These are phyloP conservation scores for Pleurotus platypus DNA, from an alignment of 768 basidiomycete genomes.

Conservation along the genomic window DNA sequence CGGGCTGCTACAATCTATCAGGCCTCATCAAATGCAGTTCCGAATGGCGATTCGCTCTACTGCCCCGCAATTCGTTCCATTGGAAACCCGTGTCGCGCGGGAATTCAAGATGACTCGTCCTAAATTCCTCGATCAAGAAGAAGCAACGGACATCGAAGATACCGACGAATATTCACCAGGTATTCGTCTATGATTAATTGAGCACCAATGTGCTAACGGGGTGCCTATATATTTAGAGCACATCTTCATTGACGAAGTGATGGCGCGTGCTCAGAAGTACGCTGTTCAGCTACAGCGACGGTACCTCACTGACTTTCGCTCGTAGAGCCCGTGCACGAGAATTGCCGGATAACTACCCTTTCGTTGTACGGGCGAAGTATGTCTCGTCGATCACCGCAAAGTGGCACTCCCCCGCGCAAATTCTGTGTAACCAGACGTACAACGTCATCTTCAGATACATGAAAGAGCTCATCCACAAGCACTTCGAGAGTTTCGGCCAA, in stretches of 20 bases:
- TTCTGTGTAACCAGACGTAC: slow-evolving; percentile 39
- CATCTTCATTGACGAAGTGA: slow-evolving; percentile 54
- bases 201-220: background rate
- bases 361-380: slow-evolving; percentile 50
- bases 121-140: slow-evolving; percentile 39
- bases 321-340: slow-evolving; percentile 67
- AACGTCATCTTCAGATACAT: slow-evolving; percentile 34
- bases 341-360: slow-evolving; percentile 65
- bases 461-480: slow-evolving; percentile 35
- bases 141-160: slow-evolving; percentile 16
- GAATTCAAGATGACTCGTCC: slow-evolving; percentile 11
- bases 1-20: too few species aligned
- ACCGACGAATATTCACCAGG: background rate
- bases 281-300: slow-evolving; percentile 15
- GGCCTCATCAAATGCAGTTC: too few species aligned
- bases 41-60: slow-evolving; percentile 43
- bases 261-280: slow-evolving; percentile 42
- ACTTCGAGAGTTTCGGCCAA: slow-evolving; percentile 52
- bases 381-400: slow-evolving; percentile 39
- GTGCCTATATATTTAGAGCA: background rate
- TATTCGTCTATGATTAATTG: background rate
- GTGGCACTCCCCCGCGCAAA: slow-evolving; percentile 47
- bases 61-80: slow-evolving; percentile 57
- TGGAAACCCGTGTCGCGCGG: slow-evolving; percentile 20
- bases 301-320: background rate